These are phyloP conservation scores for Colletotrichum sp. DNA, from an alignment of 2,329 filamentous ascomycete genomes.

Conservation along the genomic window DNA sequence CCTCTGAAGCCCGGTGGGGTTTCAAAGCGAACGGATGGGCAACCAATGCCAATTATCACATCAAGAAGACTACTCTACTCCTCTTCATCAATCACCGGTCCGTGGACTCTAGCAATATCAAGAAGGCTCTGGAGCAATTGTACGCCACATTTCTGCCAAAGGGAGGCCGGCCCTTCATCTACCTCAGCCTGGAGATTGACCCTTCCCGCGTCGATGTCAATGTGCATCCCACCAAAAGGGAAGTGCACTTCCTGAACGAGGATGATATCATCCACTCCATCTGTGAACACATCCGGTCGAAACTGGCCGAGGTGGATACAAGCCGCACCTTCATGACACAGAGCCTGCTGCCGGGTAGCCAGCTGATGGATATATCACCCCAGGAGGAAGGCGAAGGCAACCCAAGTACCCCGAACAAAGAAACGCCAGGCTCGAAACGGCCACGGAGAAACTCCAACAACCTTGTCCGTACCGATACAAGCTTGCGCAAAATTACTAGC, in stretches of 20 bases:
- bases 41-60: conserved; percentile 93
- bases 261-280: conserved; percentile 92
- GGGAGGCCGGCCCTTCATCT: conserved; percentile 91
- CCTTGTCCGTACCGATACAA: conserved; percentile 87
- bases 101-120: conserved; percentile 87
- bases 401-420: conserved; percentile 31
- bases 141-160: conserved; percentile 90
- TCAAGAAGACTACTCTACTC: conserved; percentile 85
- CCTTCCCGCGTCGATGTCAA: conserved; percentile 95
- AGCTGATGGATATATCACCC: conserved; percentile 29
- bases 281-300: conserved; percentile 77
- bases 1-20: conserved; percentile 77
- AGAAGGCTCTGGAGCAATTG: conserved; percentile 88
- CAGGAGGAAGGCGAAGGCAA: conserved; percentile 26
- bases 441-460: conserved; percentile 64
- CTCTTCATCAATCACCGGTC: conserved; percentile 97
- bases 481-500: conserved; percentile 90
- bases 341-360: conserved; percentile 77
- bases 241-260: conserved; percentile 97
- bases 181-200: conserved; percentile 91
- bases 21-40: conserved; percentile 82
- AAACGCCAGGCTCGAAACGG: conserved; percentile 40
- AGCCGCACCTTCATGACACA: conserved; percentile 96
- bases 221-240: conserved; percentile 93
- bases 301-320: conserved; percentile 85